These are phyloP conservation scores for Pelargonium cotyledonis DNA, from an alignment of 441 rosid genomes.

Conservation along the genomic window DNA sequence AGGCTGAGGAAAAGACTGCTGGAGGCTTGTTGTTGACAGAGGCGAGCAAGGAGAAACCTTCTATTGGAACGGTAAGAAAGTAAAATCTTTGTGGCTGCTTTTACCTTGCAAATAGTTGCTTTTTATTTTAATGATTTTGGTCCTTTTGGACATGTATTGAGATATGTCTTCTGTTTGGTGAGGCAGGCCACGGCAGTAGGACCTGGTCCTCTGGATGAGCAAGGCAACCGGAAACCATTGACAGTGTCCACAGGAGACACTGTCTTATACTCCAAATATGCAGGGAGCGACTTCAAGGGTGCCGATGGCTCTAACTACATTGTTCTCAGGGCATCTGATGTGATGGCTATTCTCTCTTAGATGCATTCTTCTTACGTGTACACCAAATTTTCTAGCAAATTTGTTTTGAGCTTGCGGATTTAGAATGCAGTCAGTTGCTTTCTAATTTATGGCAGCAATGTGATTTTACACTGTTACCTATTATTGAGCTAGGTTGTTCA, in stretches of 20 bases:
- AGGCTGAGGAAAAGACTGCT: slow-evolving; percentile 85
- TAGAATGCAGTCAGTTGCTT: slow-evolving; percentile 17
- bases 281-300: slow-evolving; percentile 84
- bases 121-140: not conserved
- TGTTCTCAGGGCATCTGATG: slow-evolving; percentile 73
- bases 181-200: slow-evolving; percentile 79
- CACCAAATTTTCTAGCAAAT: slow-evolving; percentile 28
- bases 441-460: slow-evolving; percentile 1
- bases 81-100: not conserved
- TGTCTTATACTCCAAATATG: slow-evolving; percentile 83
- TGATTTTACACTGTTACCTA: no score
- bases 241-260: slow-evolving; percentile 56
- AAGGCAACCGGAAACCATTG: slow-evolving; percentile 52
- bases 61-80: slow-evolving; percentile 61
- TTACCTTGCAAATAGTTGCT: not conserved
- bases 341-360: slow-evolving; percentile 86
- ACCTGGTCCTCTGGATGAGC: slow-evolving; percentile 72
- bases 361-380: not conserved
- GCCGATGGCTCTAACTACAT: slow-evolving; percentile 74
- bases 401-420: slow-evolving; percentile 16
- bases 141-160: not conserved
- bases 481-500: no score
- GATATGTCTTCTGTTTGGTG: slow-evolving; percentile 17
- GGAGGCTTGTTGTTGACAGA: slow-evolving; percentile 85
- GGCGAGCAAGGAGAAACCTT: slow-evolving; percentile 86